Evolutionary conservation across 163 green algal genomes (phyloP), one percentile per base, ranked within the genome.

Genomic region (Prototheca wickerhamii): DNA sequence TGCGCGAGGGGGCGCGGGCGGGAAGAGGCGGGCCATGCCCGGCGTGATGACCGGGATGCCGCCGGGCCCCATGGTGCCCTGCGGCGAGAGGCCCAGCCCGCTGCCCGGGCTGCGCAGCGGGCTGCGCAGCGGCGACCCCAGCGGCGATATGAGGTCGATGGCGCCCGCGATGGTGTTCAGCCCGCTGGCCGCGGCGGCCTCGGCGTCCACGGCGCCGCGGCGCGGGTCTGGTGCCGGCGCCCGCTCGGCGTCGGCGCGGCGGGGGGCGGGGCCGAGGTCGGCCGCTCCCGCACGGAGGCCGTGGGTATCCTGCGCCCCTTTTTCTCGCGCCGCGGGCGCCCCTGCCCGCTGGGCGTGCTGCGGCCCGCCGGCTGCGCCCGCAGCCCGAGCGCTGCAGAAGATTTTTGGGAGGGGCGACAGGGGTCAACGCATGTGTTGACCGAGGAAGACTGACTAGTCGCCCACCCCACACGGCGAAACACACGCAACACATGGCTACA

Each of bases 81-180:
- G 42, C 15, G 42, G 42, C 15, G 15, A 18, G 42, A 15, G 15
- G 42, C 15, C 15, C 42, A 18, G 42, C 29, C 8, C 29, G 23
- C 10, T 10, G 29, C 23, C 28, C 23, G 15, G 29, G 53, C 28
- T n/a, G 29, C 29, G 53, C 53, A 25, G 12, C 23, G 30, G 53
- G 29, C 28, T 60, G 28, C 29, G 29, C 6, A 60, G 18, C 23
- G 53, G 53, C 53, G 53, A 60, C 10, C 6, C 53, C 26, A 60
- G 29, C 25, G 53, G 53, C 53, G 53, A 60, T 20, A 60, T 60
- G 29, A 60, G 53, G 15, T 60, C 53, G 53, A 37, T 37, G 30
- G 53, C 53, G 1, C 53, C 53, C 23, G 53, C 53, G 29, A 60
- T 60, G 15, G 53, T 35, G 30, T 60, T 8, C 53, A 60, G 53